phyloP scores from a whole-genome alignment of 2,329 filamentous ascomycete genomes.

The Colletotrichum plurivorum region DNA sequence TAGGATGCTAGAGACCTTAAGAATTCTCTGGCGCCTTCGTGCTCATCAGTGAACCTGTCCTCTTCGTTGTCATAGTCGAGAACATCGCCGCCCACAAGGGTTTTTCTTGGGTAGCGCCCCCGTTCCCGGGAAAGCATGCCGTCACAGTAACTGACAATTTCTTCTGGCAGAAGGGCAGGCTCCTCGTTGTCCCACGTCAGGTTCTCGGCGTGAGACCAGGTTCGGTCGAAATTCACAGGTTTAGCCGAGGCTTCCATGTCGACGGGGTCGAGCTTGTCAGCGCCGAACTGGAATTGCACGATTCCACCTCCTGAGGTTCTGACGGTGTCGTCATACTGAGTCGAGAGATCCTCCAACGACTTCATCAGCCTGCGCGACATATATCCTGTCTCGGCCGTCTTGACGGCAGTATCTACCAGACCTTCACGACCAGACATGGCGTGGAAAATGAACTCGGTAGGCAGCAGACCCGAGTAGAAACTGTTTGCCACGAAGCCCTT shows the following conservation, averaged over 20 bases:
- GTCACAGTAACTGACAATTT: constrained; percentile 79
- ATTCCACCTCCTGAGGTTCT: constrained; percentile 90
- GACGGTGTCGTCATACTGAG: constrained; percentile 94
- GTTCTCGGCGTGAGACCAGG: constrained; percentile 85
- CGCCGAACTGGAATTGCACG: constrained; percentile 97
- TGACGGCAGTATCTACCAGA: constrained; percentile 98
- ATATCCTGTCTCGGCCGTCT: constrained; percentile 98
- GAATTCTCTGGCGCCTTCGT: constrained; percentile 87
- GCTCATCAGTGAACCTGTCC: constrained; percentile 79
- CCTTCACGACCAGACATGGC: constrained; percentile 98
- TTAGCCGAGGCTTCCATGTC: constrained; percentile 97
- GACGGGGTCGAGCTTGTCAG: constrained; percentile 94
- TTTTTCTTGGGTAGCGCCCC: constrained; percentile 72
- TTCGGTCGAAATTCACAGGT: constrained; percentile 92
- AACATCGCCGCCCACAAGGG: constrained; percentile 71
- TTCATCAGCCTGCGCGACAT: constrained; percentile 99
- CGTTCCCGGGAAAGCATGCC: constrained; percentile 78
- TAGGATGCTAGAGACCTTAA: constrained; percentile 83
- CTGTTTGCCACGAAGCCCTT: constrained; percentile 98
- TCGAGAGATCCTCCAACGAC: constrained; percentile 93
- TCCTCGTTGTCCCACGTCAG: constrained; percentile 86
- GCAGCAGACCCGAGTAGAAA: constrained; percentile 92
- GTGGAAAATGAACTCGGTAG: constrained; percentile 97
- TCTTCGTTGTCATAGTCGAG: constrained; percentile 80
- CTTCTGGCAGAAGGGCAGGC: constrained; percentile 77